Base-by-base conservation (phyloP, 257 asterid species). In the Solanum habrochaites region DNA sequence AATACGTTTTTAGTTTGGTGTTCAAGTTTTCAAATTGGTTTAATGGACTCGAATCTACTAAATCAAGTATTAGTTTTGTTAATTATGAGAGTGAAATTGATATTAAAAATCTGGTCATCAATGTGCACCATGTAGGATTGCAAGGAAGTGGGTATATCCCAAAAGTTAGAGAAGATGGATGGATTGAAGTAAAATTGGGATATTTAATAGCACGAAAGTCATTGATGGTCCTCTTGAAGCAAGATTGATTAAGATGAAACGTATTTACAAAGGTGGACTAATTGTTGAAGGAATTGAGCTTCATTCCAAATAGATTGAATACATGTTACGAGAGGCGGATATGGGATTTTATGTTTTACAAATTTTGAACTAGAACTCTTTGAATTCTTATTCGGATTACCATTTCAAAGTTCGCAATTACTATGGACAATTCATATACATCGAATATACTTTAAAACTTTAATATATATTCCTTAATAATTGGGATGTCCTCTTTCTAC, bases 41-140 rank as follows among this genome's bases (percentile, higher is more conserved):
- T 89, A 86, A 73, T 60, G 94, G 95, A 23, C 93, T 95, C 25
- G 6, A 60, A 60, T 58, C 7, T 60, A 13, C 29, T 60, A 60
- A 21, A 60, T 60, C 14, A 60, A 23, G 69, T 23, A 23, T 60
- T 60, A 60, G 13, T 3, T 23, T 21, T 60, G 7, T 21, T 60
- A 60, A 60, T 23, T 60, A 21, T 60, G 69, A 60, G 69, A 60
- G 25, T 20, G 66, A 58, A 58, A 58, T 58, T 20, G 87, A 86
- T 81, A 90, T 90, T 47, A 85, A 52, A 49, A 4, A 29, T 7
- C 8, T 0, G 58, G 45, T 6, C 37, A 25, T 9, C 13, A 6
- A 0, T 11, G 85, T 49, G 62, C 13, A 35, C 11, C 45, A 15
- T 58, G 29, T 10, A 29, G 7, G 40, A 69, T 81, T 21, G 66